Evolutionary conservation across 371 early-diverging fungal genomes (phyloP), one percentile per base, ranked within the genome.

Genomic region (Apophysomyces trapeziformis): DNA sequence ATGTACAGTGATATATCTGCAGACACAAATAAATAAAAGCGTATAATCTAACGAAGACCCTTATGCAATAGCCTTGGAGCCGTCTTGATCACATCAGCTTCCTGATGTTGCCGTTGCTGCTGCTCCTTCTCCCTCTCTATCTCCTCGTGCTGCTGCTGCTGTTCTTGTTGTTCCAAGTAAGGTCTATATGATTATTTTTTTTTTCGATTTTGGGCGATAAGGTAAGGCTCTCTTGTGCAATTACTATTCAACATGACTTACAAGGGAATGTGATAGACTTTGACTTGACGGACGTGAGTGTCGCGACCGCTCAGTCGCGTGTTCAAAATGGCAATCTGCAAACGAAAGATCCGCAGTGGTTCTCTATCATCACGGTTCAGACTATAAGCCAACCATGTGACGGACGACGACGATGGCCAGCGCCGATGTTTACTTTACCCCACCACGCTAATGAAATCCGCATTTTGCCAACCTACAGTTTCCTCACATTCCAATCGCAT

Each of bases 231-330:
- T 26, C 2, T 26, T 26, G 1, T 26, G 26, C 1, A 26, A 26
- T 26, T 26, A 26, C 26, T 26, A 2, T 26, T 26, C 26, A 50
- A 26, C n/a, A 50, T 9, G 21, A 50, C 50, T 70, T 84, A 89
- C 78, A 78, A 69, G 26, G 78, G 78, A 4, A 90, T 81, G 0
- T 87, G 82, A 57, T 83, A 87, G 0, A 95, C 74, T 66, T 90
- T 93, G 32, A 94, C 63, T 63, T 89, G 89, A 39, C 97, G 87
- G 21, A 99, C 80, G 64, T 96, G 95, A 0, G 95, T 93, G 72
- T 99, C 98, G 63, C 92, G 88, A 46, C 99, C 99, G 65, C 94
- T 93, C 62, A 92, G 90, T 66, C 95, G 93, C 68, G 98, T 97
- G 14, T 79, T 74, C 1, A 92, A 73, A n/a, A 99, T 77, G 5